Evolutionary conservation across 2,329 filamentous ascomycete genomes (phyloP).

Genomic region (Scytalidium sp.): DNA sequence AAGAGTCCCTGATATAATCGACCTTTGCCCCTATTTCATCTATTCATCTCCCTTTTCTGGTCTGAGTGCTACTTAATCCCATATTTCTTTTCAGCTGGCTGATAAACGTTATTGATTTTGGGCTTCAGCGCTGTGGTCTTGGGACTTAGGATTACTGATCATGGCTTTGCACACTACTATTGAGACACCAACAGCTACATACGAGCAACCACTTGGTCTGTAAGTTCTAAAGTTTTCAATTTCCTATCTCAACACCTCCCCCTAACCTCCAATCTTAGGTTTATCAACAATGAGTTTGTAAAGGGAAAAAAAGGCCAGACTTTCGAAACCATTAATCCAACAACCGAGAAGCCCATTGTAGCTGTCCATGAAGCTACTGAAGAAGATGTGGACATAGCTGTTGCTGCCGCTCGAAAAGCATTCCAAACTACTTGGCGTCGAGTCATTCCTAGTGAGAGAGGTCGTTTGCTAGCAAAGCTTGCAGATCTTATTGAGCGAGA

Average conservation of each 20-base stretch:
- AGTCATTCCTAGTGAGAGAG: constrained; percentile 66
- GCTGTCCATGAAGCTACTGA: constrained; percentile 64
- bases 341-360: constrained; percentile 62
- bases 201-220: background rate
- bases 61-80: too few relatives aligned
- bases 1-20: too few relatives aligned
- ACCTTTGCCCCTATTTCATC: too few relatives aligned
- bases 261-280: constrained; percentile 27
- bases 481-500: constrained; percentile 78
- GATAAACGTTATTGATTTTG: too few relatives aligned
- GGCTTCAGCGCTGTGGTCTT: too few relatives aligned
- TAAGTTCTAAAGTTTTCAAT: background rate
- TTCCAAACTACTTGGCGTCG: constrained; percentile 63
- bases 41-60: too few relatives aligned
- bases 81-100: too few relatives aligned
- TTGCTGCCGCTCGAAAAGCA: constrained; percentile 55
- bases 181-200: background rate
- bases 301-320: constrained; percentile 59
- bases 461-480: constrained; percentile 66
- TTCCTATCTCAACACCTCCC: background rate
- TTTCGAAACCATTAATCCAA: constrained; percentile 64
- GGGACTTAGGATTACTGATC: too few relatives aligned
- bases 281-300: constrained; percentile 77
- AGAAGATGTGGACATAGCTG: constrained; percentile 65
- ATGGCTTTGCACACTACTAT: background rate